Evolutionary conservation across 192 early-diverging fungal species (phyloP).

Genomic region (Phycomyces nitens): DNA sequence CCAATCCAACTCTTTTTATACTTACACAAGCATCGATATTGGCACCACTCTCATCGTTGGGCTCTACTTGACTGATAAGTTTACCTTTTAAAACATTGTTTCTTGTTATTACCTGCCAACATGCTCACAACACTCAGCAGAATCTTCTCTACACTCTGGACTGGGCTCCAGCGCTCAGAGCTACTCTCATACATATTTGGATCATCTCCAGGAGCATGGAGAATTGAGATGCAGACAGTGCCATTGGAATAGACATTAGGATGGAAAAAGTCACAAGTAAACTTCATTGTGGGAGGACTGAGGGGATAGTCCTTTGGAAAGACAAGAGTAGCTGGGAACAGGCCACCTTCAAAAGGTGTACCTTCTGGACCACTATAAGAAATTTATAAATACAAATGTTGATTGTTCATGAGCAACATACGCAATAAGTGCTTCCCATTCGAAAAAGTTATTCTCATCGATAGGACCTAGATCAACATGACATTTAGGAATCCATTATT

Average conservation of each 20-base stretch:
- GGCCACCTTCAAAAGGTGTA: slow-evolving; percentile 93
- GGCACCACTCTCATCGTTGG: slow-evolving; percentile 98
- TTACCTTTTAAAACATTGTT: slow-evolving; percentile 19
- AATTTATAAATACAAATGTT: slow-evolving; percentile 34
- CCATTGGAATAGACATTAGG: slow-evolving; percentile 96
- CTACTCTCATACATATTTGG: slow-evolving; percentile 97
- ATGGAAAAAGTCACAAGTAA: slow-evolving; percentile 93
- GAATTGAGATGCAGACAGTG: slow-evolving; percentile 95
- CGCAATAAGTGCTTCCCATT: slow-evolving; percentile 86
- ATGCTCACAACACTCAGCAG: slow-evolving; percentile 91
- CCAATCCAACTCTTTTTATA: too few species aligned
- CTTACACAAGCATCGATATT: slow-evolving; percentile 94
- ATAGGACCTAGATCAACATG: slow-evolving; percentile 59
- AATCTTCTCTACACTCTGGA: slow-evolving; percentile 98
- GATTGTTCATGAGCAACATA: slow-evolving; percentile 25
- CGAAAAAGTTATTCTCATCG: slow-evolving; percentile 82
- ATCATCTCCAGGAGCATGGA: slow-evolving; percentile 97
- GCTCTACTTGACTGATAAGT: slow-evolving; percentile 50
- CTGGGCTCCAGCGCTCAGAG: slow-evolving; percentile 94
- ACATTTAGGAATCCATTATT: slow-evolving; percentile 21
- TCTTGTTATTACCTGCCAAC: slow-evolving; percentile 63
- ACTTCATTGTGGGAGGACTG: slow-evolving; percentile 93
- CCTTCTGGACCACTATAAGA: slow-evolving; percentile 76
- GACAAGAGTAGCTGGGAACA: slow-evolving; percentile 83
- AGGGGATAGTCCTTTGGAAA: slow-evolving; percentile 97